phyloP scores from a whole-genome alignment of 495 filamentous ascomycete species.

The Bathelium albidoporum region DNA sequence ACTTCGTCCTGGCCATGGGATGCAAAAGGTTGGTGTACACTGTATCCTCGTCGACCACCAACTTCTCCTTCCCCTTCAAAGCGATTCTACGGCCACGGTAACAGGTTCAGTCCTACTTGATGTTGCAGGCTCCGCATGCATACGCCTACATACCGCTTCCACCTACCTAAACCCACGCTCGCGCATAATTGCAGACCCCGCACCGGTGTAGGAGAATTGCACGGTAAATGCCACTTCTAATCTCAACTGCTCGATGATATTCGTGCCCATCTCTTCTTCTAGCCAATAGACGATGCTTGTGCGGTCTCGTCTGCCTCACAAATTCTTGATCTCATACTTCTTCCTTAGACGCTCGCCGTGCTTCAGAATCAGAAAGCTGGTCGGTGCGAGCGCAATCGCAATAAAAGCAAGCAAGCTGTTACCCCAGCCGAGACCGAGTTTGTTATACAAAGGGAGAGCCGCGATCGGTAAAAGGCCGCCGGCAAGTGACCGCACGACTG shows the following conservation, averaged over 20 bases:
- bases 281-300: background rate
- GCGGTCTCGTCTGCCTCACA: background rate
- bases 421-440: conserved; percentile 31
- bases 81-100: background rate
- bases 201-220: background rate
- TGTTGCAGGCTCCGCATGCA: background rate
- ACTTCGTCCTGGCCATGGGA: too few species aligned
- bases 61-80: background rate
- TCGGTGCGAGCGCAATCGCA: background rate
- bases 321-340: background rate
- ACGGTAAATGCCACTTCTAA: background rate
- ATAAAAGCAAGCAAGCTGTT: conserved; percentile 31
- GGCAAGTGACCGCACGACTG: conserved; percentile 52
- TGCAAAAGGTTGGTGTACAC: background rate
- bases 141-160: background rate
- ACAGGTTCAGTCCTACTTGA: background rate
- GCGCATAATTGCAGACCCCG: background rate
- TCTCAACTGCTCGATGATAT: background rate
- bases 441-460: conserved; percentile 46
- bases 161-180: background rate
- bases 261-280: background rate
- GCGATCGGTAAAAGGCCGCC: conserved; percentile 68
- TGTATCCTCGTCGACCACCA: background rate
- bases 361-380: background rate
- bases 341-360: background rate